Evolutionary conservation across 1,284 basidiomycete species (phyloP), one percentile per base, ranked within the genome.

Genomic region (Heliocybe sulcata): DNA sequence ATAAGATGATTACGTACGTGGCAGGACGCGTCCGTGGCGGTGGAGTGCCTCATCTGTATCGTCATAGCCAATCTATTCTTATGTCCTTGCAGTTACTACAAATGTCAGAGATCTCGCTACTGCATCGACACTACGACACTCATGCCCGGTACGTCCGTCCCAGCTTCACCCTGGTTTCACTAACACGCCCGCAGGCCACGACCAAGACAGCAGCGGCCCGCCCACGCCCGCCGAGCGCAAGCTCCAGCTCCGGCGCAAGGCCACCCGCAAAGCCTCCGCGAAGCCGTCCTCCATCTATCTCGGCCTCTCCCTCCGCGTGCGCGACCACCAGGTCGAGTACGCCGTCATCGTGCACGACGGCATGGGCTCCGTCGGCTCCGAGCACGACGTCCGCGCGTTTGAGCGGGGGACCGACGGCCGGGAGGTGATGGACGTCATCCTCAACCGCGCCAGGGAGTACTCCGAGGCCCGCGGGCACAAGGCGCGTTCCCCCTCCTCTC

Each of bases 291-390:
- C 51, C 12, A 23, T 52, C 16, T 52, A 52, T 19, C 27, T 52
- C 23, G 52, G 52, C 16, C 52, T 53, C 16, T 20, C 52, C 11
- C 27, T 53, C 3, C 52, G 52, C 26, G 22, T 53, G 8, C 35
- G 35, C 20, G 31, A 35, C 12, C 4, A 53, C 23, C n/a, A 45
- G 23, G 27, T 29, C 38, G 53, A 54, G 19, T 54, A 54, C 38
- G 53, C 53, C 19, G 31, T 54, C 10, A 42, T 54, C 45, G 38
- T 54, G 16, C 53, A 54, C 31, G 53, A 54, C 23, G 53, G 53
- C 9, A 47, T 26, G 42, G 53, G 53, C 26, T n/a, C 38, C 14
- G 53, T 54, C 16, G 53, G 45, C 6, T 48, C 38, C n/a, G 53
- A 54, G 29, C 45, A 35, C 14, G 53, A 49, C 31, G 22, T 49